These are phyloP conservation scores for Carpinus fangiana DNA, from an alignment of 306 rosid genomes.

Conservation along the genomic window DNA sequence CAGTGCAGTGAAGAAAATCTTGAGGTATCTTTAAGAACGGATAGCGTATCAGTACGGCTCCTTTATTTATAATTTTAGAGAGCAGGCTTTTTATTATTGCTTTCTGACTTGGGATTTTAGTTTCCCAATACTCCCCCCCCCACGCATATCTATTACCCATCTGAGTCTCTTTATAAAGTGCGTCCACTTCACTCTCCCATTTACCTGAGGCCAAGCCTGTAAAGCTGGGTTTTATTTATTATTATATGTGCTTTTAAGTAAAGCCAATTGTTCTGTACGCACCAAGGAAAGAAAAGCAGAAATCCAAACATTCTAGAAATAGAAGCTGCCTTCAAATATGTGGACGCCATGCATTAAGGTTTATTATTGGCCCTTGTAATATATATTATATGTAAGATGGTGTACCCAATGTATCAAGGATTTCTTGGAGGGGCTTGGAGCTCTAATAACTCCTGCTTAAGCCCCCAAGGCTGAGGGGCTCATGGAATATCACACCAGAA, in stretches of 20 bases:
- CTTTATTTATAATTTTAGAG: constrained; percentile 21
- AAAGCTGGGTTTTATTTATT: neutral
- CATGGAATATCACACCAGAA: too few relatives aligned
- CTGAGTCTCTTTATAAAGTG: constrained; percentile 26
- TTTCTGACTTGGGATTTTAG: constrained; percentile 78
- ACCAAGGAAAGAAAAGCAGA: neutral
- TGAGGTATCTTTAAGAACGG: constrained; percentile 58
- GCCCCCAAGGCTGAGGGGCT: too few relatives aligned
- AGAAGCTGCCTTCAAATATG: neutral
- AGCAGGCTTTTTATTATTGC: constrained; percentile 56
- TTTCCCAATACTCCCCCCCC: constrained; percentile 51
- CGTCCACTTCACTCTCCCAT: constrained; percentile 30
- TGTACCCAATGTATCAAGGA: too few relatives aligned
- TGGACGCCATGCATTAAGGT: neutral
- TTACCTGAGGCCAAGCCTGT: neutral
- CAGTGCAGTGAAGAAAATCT: constrained; percentile 37
- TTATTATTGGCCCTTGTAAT: neutral
- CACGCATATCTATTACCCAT: constrained; percentile 41
- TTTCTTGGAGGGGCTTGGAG: too few relatives aligned
- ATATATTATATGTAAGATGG: neutral
- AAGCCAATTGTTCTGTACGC: neutral
- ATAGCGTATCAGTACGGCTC: constrained; percentile 53
- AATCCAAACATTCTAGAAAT: neutral
- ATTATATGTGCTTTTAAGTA: neutral
- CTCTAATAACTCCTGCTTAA: too few relatives aligned